Percentiles rank a stretch among this genome's conserved stretches.
Evolutionary conservation across 2,329 filamentous ascomycete genomes (phyloP).

Genomic region (Trichoderma sp.): DNA sequence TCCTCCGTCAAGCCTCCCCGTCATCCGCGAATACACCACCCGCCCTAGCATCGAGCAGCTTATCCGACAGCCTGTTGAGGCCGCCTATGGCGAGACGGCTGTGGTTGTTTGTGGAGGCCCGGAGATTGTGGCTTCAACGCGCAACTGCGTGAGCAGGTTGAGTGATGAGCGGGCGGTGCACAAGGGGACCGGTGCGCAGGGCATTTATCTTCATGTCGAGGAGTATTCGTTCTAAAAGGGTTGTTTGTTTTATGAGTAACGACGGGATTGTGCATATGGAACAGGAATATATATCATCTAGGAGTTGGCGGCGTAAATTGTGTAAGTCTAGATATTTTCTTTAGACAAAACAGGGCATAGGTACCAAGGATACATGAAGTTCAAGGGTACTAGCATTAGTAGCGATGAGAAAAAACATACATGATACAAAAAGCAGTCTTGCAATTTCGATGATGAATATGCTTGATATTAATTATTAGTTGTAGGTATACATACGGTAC

Average conservation of each 20-base stretch:
- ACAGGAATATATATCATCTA: neutral
- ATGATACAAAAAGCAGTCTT: neutral
- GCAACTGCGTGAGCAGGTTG: slow-evolving; percentile 54
- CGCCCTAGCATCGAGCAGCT: slow-evolving; percentile 52
- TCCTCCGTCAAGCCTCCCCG: neutral
- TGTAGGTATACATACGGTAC: neutral
- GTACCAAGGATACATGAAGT: neutral
- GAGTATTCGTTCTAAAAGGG: slow-evolving; percentile 53
- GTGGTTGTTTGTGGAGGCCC: slow-evolving; percentile 60
- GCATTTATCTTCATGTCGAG: slow-evolving; percentile 59
- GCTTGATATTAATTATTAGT: neutral
- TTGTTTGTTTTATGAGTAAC: neutral
- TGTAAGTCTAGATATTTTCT: neutral
- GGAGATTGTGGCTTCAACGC: slow-evolving; percentile 51
- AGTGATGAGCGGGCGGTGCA: slow-evolving; percentile 63
- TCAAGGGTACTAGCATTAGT: neutral
- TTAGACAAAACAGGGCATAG: neutral
- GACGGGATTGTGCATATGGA: neutral
- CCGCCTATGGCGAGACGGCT: slow-evolving; percentile 59
- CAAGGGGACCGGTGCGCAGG: slow-evolving; percentile 63
- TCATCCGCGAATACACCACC: slow-evolving; percentile 43
- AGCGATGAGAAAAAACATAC: neutral
- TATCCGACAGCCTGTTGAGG: slow-evolving; percentile 54
- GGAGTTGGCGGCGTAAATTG: neutral
- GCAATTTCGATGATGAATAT: neutral